Evolutionary conservation across 805 yeast genomes (phyloP), one percentile per base, ranked within the genome.

Genomic region (Wickerhamomyces hampshirensis): DNA sequence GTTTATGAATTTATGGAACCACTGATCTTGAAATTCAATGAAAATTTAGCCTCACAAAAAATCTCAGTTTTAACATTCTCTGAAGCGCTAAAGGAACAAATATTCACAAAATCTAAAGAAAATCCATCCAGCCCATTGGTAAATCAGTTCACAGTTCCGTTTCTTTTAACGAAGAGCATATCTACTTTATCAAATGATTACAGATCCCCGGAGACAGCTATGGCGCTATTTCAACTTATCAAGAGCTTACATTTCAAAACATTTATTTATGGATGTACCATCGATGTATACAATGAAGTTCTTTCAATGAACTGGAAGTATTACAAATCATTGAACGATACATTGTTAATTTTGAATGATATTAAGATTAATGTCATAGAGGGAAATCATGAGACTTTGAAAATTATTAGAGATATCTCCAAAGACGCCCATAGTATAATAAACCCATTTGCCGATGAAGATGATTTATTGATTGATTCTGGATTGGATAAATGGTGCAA

Each of bases 281-380:
- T 58, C 10, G 64, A 55, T 10, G 65, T 63, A 5, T 66, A 65
- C 44, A 66, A 65, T 44, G 47, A 51, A 26, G 56, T 64, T 30
- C 43, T 69, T 12, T 38, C 45, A 27, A 46, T 66, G 7, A 40
- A 56, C n/a, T 69, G 73, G 73, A 47, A 58, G 18, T 47, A 47
- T 31, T 65, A 55, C 46, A 56, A 60, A 26, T 69, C 66, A 37
- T 41, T 68, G 21, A 51, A 49, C 18, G 48, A 55, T 5, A 56
- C 65, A n/a, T 55, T 58, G 17, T 44, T 48, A 11, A 40, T 63
- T 13, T 49, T 63, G n/a, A 58, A 63, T 13, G 73, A 68, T 38
- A 55, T 68, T 50, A 58, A 56, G 12, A 61, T 64, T 35, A 66
- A 68, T 40, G 72, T 67, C 6, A 58, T 68, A 9, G 54, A 55